Percentiles rank a stretch among this genome's conserved stretches.
Conservation (phyloP, 2,329 filamentous ascomycete genomes). For the Cryphonectria naterciae region DNA sequence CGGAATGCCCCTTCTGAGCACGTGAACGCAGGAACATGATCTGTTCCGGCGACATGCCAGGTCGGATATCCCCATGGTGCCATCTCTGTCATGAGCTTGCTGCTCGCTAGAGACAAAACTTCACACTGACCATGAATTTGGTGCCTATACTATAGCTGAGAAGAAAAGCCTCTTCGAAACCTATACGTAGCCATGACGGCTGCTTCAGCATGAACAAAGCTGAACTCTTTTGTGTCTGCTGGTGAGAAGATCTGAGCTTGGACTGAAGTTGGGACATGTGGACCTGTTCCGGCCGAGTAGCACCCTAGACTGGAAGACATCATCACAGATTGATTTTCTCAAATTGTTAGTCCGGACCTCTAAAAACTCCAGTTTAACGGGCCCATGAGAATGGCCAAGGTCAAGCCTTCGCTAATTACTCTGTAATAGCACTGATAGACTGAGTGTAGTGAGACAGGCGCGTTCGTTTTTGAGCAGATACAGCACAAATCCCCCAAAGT, state of each 20-base stretch:
- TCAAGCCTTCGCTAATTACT: neutral
- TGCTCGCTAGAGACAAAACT: neutral
- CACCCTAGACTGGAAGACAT: neutral
- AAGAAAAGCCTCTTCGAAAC: neutral
- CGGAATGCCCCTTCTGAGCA: neutral
- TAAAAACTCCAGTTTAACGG: neutral
- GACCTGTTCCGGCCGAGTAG: no score
- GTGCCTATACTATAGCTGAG: neutral
- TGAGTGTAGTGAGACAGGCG: neutral
- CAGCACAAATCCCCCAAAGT: neutral
- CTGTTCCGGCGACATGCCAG: neutral
- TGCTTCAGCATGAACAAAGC: neutral
- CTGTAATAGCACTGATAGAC: neutral
- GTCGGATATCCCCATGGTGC: neutral
- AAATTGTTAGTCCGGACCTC: neutral
- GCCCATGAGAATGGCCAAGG: neutral
- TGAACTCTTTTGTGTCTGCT: neutral
- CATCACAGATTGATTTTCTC: neutral
- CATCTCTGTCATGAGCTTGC: neutral
- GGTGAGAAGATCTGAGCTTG: no score
- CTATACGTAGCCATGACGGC: no score
- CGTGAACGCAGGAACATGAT: neutral
- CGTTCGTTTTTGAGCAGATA: neutral
- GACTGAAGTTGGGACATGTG: neutral
- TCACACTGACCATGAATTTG: neutral